Evolutionary conservation across 2,329 filamentous ascomycete species (phyloP), one percentile per base, ranked within the genome.

Genomic region (Penicillium sp.): DNA sequence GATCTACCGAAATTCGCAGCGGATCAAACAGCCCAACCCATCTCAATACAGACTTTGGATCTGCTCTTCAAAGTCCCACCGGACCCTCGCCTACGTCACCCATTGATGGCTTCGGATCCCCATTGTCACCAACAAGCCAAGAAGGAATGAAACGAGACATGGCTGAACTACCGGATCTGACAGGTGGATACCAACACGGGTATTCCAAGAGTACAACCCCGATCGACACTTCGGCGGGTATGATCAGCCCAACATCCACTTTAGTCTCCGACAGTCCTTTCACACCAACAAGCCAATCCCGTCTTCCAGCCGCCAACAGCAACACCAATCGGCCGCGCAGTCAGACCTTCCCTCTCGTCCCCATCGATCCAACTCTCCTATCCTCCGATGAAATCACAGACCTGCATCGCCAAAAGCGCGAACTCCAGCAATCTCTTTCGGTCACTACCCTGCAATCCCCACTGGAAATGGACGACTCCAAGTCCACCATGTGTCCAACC

Each of bases 251-350:
- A 5, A 86, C 86, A 0, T 89, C 86, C 2, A 86, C 89, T 0
- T 89, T 93, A 71, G 91, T 94, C 71, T 89, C 91, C 0, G 88
- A 94, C 63, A 88, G 87, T 53, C 84, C 86, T 1, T 94, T 93
- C 70, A 79, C 83, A 57, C 78, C 81, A 25, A 81, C 78, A 9
- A 79, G 79, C 56, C 81, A 83, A 62, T 76, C 78, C 27, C 79
- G 78, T 58, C 77, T 79, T 37, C 77, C 78, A 54, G 78, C 76
- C 40, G 73, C 75, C 43, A 69, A 75, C 56, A 77, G 80, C 53
- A 85, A 85, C 67, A 86, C 88, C 63, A 88, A 89, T 67, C 84
- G 91, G 56, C 90, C 90, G n/a, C 84, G 91, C 69, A 94, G 90
- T 72, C 91, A 95, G 73, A 96, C 91, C 0, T 92, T 96, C 62